phyloP scores from a whole-genome alignment of 1,284 basidiomycete species.

The Macrocystidia cucumis region DNA sequence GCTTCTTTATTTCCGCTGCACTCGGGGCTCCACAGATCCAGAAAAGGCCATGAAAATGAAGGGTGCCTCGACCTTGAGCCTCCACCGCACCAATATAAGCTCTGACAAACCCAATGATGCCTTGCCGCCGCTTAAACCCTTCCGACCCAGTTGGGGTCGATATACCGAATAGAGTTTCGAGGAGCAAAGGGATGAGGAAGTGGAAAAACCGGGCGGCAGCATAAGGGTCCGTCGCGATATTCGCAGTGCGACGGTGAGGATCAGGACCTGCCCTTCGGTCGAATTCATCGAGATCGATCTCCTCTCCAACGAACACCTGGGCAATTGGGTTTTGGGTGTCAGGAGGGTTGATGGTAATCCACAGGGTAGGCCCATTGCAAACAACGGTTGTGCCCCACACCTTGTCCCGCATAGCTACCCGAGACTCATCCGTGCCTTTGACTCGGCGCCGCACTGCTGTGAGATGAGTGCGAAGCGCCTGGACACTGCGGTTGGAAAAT shows the following conservation, averaged over 20 bases:
- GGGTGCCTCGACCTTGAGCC: slow-evolving; percentile 19
- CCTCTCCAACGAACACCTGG: slow-evolving; percentile 28
- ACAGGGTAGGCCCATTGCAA: slow-evolving; percentile 14
- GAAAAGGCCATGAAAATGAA: slow-evolving; percentile 20
- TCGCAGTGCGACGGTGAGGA: slow-evolving; percentile 15
- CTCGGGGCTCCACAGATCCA: slow-evolving; percentile 21
- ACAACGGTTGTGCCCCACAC: slow-evolving; percentile 12
- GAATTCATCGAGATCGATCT: slow-evolving; percentile 32
- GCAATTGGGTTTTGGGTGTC: slow-evolving; percentile 25
- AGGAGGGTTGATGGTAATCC: slow-evolving; percentile 25
- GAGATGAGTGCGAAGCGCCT: slow-evolving; percentile 6
- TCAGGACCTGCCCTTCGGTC: slow-evolving; percentile 16
- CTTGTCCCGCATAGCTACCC: slow-evolving; percentile 3
- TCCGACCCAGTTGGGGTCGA: too few relatives aligned
- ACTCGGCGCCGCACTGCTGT: slow-evolving; percentile 3
- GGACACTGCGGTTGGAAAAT: slow-evolving; percentile 8
- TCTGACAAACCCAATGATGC: slow-evolving; percentile 13
- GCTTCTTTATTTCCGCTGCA: slow-evolving; percentile 14
- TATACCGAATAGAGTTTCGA: slow-evolving; percentile 26
- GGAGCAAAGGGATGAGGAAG: slow-evolving; percentile 22
- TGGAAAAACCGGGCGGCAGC: slow-evolving; percentile 32
- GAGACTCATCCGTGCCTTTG: slow-evolving; percentile 7
- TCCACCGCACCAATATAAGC: slow-evolving; percentile 20
- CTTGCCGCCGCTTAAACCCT: slow-evolving; percentile 5
- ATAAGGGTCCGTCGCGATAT: slow-evolving; percentile 28